Evolutionary conservation across 2,329 filamentous ascomycete genomes (phyloP), one percentile per base, ranked within the genome.

Genomic region (Aspergillus intermedius): DNA sequence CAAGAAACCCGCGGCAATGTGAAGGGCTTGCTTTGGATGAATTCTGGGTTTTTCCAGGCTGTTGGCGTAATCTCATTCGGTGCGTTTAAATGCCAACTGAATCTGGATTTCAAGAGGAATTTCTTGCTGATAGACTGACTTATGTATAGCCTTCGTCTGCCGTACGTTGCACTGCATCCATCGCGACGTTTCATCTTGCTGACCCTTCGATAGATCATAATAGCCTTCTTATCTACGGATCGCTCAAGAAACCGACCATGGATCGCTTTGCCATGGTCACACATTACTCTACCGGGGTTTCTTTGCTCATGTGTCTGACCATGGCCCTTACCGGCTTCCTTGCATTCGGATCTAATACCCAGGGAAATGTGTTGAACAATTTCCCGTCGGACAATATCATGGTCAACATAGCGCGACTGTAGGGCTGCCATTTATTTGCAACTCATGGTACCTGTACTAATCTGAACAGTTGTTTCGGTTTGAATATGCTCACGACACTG

Each of bases 31-130:
- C 72, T 96, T 49, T 81, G 85, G n/a, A 77, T 97, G 58, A 94
- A 95, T 62, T 77, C 79, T 22, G 93, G 91, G 43, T 84, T 98
- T 50, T 94, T 97, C 63, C 91, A 97, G 69, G 91, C 93, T 19
- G 90, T 98, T 60, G 93, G 93, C 28, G 91, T 98, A 15, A 98
- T 98, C 59, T 97, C 93, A 4, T 98, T 98, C 68, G 91, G 88
- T 93, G 76, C 42, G 79, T 51, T 17, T 9, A 9, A 30, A 7
- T 32, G 13, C 12, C 60, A 37, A 42, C 41, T 12, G 13, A 42
- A 42, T 32, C 41, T 23, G 5, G 3, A 35, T 46, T 10, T 7
- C 23, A 42, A 42, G 41, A 19, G 10, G 15, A 42, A 50, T 52
- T 71, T 76, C 65, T 74, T 54, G 23, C 22, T 42, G 13, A 42